These are phyloP conservation scores for Fusarium tanahbumbuense DNA, from an alignment of 2,329 filamentous ascomycete species.

Conservation along the genomic window DNA sequence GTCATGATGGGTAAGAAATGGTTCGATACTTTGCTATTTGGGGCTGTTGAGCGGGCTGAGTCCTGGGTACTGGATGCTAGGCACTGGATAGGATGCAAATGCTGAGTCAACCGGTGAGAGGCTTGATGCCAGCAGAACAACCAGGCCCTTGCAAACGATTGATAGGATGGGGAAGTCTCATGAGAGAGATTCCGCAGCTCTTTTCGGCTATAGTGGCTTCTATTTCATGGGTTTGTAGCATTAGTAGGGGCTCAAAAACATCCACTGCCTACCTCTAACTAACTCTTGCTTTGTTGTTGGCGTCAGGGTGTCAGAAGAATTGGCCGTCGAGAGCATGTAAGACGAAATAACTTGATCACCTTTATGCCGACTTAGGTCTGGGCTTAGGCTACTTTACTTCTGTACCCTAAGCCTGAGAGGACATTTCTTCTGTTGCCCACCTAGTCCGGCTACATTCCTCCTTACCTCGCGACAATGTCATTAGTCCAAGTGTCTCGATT, in stretches of 20 bases:
- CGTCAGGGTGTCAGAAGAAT: too few relatives aligned
- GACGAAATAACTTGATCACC: too few relatives aligned
- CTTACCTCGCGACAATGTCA: neutral
- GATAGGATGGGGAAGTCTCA: neutral
- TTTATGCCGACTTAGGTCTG: too few relatives aligned
- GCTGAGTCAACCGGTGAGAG: slow-evolving; percentile 13
- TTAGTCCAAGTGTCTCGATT: neutral
- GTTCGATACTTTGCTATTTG: slow-evolving; percentile 34
- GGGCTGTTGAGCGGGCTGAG: slow-evolving; percentile 15
- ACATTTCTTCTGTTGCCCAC: too few relatives aligned
- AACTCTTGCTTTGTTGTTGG: too few relatives aligned
- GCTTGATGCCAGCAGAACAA: neutral
- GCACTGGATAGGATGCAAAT: neutral
- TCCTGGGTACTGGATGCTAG: neutral
- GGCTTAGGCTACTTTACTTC: too few relatives aligned
- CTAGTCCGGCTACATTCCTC: neutral
- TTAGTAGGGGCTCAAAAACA: neutral
- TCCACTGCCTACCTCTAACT: neutral
- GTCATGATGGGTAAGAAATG: slow-evolving; percentile 32
- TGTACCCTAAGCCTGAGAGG: too few relatives aligned
- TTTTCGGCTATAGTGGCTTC: neutral
- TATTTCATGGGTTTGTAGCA: neutral
- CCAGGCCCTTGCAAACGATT: neutral
- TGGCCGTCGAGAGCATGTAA: too few relatives aligned
- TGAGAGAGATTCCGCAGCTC: neutral